These are phyloP conservation scores for Penicillium goetzii DNA, from an alignment of 495 filamentous ascomycete species.

Conservation along the genomic window DNA sequence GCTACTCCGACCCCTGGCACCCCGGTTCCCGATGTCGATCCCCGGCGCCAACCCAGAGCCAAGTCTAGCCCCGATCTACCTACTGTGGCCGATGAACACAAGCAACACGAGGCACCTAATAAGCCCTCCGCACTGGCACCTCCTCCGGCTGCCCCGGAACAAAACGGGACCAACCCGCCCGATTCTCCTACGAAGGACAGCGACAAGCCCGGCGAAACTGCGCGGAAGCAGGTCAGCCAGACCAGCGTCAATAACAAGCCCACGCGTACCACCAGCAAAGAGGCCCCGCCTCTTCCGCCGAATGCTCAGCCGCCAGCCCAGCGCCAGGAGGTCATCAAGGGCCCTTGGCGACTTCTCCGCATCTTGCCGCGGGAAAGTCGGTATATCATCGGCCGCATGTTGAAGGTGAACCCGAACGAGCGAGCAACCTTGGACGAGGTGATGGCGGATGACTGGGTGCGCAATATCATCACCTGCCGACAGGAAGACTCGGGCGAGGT, in stretches of 20 bases:
- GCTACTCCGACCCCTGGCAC: conserved; percentile 65
- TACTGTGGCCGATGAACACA: conserved; percentile 33
- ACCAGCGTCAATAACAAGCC: conserved; percentile 32
- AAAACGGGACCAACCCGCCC: conserved; percentile 21
- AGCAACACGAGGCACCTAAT: conserved; percentile 14
- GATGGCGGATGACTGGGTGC: conserved; percentile 87
- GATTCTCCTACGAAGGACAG: conserved; percentile 14
- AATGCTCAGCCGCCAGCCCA: conserved; percentile 43
- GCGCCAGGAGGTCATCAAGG: conserved; percentile 77
- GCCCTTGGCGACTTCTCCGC: conserved; percentile 91
- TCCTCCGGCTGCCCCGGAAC: conserved; percentile 17
- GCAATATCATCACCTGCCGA: conserved; percentile 63
- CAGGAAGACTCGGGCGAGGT: conserved; percentile 63
- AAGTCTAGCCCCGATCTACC: conserved; percentile 46
- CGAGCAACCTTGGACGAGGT: conserved; percentile 85
- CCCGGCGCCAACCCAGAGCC: conserved; percentile 40
- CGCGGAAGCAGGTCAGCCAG: conserved; percentile 34
- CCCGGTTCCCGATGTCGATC: conserved; percentile 50
- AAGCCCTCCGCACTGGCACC: conserved; percentile 18
- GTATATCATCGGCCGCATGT: conserved; percentile 88
- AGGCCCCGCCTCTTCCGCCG: conserved; percentile 46
- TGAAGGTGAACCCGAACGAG: conserved; percentile 83
- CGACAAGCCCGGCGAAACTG: conserved; percentile 26
- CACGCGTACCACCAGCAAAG: conserved; percentile 54
- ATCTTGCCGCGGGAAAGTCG: conserved; percentile 88